Evolutionary conservation across 106 monocot genomes (phyloP).

Genomic region (Allium cepa): DNA sequence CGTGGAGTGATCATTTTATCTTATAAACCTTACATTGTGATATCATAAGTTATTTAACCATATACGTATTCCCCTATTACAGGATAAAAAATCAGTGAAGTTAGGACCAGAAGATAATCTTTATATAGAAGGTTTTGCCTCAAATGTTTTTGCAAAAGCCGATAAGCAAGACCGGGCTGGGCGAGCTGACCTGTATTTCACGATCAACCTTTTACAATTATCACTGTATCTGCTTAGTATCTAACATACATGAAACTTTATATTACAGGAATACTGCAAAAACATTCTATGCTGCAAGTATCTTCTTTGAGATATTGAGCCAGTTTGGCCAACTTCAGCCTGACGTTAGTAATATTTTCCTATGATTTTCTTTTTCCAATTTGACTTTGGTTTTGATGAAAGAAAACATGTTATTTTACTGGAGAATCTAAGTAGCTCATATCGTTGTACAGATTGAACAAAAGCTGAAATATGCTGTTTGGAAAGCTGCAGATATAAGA

Average conservation of each 20-base stretch:
- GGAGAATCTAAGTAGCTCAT: slow-evolving; percentile 2
- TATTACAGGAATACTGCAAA: slow-evolving; percentile 88
- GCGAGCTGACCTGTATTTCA: slow-evolving; percentile 71
- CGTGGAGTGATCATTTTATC: too few species aligned
- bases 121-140: slow-evolving; percentile 90
- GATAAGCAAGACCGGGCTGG: slow-evolving; percentile 96
- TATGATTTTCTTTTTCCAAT: background rate
- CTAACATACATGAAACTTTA: background rate
- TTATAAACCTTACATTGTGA: too few species aligned
- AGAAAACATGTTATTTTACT: background rate
- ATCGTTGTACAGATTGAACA: slow-evolving; percentile 48
- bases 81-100: slow-evolving; percentile 86
- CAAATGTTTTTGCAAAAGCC: slow-evolving; percentile 92
- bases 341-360: slow-evolving; percentile 51
- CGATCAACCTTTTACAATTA: background rate
- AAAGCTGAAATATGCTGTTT: slow-evolving; percentile 68
- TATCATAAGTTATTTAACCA: background rate
- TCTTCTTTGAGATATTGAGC: slow-evolving; percentile 84
- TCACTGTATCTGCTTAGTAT: background rate
- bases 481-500: slow-evolving; percentile 78
- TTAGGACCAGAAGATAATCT: slow-evolving; percentile 75
- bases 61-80: slow-evolving; percentile 4
- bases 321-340: slow-evolving; percentile 88
- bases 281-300: slow-evolving; percentile 91
- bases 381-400: background rate